Base-by-base conservation (phyloP, 768 basidiomycete genomes). In the Kwoniella sp. region DNA sequence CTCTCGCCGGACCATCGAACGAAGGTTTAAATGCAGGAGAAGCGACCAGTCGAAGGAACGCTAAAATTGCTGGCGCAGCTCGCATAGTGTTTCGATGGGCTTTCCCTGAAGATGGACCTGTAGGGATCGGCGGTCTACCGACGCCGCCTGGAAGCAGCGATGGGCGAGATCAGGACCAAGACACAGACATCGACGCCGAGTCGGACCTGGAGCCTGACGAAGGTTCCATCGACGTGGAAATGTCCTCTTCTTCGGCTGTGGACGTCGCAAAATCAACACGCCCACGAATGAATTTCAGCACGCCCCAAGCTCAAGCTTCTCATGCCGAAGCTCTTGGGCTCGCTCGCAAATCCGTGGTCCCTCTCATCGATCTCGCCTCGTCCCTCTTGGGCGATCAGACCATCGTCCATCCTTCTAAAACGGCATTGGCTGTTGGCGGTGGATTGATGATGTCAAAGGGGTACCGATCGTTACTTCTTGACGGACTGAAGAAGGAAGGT, bases 401-500 rank as follows among this genome's bases (percentile, higher is more conserved):
- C 5, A 37, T 69, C 22, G 65, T 77, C 30, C 66, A 69, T 2
- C 69, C 71, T 0, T 29, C 54, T 15, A 58, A 52, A 1, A 69
- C 75, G 3, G 68, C 67, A 0, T 57, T 80, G 28, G 67, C 73
- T 2, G 64, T 80, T 2, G 79, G 79, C 26, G 79, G 79, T 9
- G 79, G 79, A 1, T 38, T 80, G 48, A 75, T 72, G 75, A 67
- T 65, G 47, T 62, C 66, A 8, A 41, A 41, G 17, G 79, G 75
- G 11, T 78, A 76, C 34, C 38, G 65, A 22, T 48, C 51, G 20
- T 51, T 80, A 15, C 28, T 80, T 9, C 20, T 73, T 23, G 53
- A 63, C 0, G 71, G 69, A 1, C 30, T 78, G 53, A 57, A 59
- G 58, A 52, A 55, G 57, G 55, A 64, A 22, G 69, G 73, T 2